Evolutionary conservation across 768 basidiomycete genomes (phyloP), one percentile per base, ranked within the genome.

Genomic region (Podaxis mareebaensis): DNA sequence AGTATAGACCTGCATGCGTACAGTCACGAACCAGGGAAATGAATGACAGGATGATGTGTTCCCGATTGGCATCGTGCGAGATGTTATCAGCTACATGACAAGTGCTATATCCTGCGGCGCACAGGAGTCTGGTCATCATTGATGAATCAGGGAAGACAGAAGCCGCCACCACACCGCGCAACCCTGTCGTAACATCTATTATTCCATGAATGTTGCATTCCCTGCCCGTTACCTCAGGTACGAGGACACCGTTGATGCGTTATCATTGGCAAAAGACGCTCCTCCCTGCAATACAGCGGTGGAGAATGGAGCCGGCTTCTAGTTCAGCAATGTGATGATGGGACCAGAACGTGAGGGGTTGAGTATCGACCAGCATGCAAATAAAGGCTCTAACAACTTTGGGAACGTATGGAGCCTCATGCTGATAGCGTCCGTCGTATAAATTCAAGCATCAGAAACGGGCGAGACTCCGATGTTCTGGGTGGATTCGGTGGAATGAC

Each of bases 251-350:
- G 54, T 53, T 61, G 60, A 33, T 60, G 51, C 53, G 24, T 49
- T 51, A 53, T 60, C 11, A 60, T 40, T 22, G 33, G 42, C 17
- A 46, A 36, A 26, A 53, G 52, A 28, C 39, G 59, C 36, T 49
- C 30, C 22, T 3, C 11, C 24, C 49, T 51, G 39, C 10, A 61
- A 44, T 61, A 61, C 52, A 61, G 38, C 52, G 60, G 60, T 61
- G 60, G 52, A 53, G 60, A 61, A 61, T 53, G 48, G 59, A 60
- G 48, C 59, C 39, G 39, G 36, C 51, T 52, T 60, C 49, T 42
- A 30, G 49, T 36, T 15, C 44, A 28, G 58, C 15, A 22, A 36
- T 49, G 36, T 59, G 58, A 59, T 58, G 57, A 58, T 38, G 22
- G 48, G 28, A 48, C 57, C 44, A 49, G 51, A 51, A 13, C 20